Evolutionary conservation across 345 rosid genomes (phyloP).

Genomic region (Eutrema yunnanense): DNA sequence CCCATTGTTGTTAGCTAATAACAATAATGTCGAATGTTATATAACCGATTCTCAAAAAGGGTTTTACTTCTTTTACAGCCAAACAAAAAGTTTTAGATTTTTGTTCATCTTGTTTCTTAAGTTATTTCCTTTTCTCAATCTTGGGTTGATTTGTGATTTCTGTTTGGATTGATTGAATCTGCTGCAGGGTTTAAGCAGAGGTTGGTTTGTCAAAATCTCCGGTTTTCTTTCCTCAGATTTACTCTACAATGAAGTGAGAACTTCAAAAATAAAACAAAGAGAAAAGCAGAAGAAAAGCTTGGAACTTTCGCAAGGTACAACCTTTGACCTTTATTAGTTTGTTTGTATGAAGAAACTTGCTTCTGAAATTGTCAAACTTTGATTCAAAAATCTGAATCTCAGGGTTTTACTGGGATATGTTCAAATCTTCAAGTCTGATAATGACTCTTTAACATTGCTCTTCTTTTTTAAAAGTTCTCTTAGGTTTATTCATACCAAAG

Average conservation of each 20-base stretch:
- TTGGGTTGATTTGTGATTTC: neutral
- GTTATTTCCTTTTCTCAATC: neutral
- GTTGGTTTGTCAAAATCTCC: neutral
- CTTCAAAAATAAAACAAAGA: neutral
- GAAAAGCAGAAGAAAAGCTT: constrained; percentile 5
- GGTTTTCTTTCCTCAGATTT: constrained; percentile 15
- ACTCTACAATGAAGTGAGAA: constrained; percentile 27
- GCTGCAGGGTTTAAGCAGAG: constrained; percentile 21
- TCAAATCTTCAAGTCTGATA: neutral
- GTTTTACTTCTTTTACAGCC: constrained; percentile 8
- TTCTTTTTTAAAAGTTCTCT: no score
- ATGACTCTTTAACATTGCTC: neutral
- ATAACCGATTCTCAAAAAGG: constrained; percentile 7
- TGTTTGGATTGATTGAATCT: constrained; percentile 4
- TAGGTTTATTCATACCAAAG: no score
- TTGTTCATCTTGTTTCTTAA: constrained; percentile 5
- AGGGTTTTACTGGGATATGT: neutral
- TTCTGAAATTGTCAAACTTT: neutral
- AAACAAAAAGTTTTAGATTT: neutral
- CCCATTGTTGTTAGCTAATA: constrained; percentile 27
- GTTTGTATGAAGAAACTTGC: neutral
- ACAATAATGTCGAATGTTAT: constrained; percentile 9
- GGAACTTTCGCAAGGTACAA: constrained; percentile 18
- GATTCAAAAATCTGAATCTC: neutral
- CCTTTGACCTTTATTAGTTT: constrained; percentile 14